phyloP scores from a whole-genome alignment of 1,284 basidiomycete genomes.

The Chondrostereum purpureum region DNA sequence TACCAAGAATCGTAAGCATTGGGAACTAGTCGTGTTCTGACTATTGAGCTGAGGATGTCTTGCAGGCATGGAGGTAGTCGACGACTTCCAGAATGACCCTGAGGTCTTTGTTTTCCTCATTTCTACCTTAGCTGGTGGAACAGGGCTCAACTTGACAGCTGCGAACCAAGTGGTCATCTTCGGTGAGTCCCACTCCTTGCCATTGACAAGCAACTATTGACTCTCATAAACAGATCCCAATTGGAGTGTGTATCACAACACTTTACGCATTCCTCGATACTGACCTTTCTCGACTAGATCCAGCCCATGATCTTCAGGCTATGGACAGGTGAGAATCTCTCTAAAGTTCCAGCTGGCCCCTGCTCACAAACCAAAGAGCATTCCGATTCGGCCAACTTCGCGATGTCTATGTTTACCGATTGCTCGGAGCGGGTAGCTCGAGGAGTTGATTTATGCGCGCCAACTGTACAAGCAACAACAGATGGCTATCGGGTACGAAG shows the following conservation, averaged over 20 bases:
- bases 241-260: conserved; percentile 60
- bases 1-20: conserved; percentile 50
- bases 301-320: conserved; percentile 81
- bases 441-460: conserved; percentile 79
- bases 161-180: conserved; percentile 81
- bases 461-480: conserved; percentile 89
- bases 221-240: conserved; percentile 59
- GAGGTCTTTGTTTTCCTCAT: conserved; percentile 74
- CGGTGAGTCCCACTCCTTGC: conserved; percentile 41
- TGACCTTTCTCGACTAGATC: conserved; percentile 41
- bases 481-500: conserved; percentile 82
- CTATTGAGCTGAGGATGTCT: not conserved
- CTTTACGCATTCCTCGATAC: conserved; percentile 1
- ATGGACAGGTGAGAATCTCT: conserved; percentile 64
- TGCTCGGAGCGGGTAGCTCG: conserved; percentile 85
- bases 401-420: conserved; percentile 79
- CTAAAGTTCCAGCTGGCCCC: not conserved
- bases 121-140: conserved; percentile 73
- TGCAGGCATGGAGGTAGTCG: conserved; percentile 75
- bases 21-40: not conserved
- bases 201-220: not conserved
- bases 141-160: conserved; percentile 67
- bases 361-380: conserved; percentile 33
- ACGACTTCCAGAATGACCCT: conserved; percentile 73
- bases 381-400: conserved; percentile 86